These are phyloP conservation scores for Serendipita vermifera DNA, from an alignment of 768 basidiomycete species.

Conservation along the genomic window DNA sequence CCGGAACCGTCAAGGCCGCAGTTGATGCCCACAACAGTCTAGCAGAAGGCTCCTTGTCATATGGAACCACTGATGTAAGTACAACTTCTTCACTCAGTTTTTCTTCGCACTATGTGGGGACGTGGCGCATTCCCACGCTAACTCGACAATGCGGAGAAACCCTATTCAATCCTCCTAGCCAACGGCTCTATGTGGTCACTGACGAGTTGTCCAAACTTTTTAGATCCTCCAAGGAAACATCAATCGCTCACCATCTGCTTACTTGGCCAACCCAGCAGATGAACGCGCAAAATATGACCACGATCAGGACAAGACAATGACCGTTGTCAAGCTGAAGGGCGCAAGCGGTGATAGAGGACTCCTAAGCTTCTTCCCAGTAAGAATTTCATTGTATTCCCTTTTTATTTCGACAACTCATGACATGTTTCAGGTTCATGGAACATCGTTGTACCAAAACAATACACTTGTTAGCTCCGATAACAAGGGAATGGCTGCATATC, in stretches of 20 bases:
- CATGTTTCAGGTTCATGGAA: constrained; percentile 49
- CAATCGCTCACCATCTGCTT: constrained; percentile 65
- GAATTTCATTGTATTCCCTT: not conserved
- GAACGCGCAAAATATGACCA: constrained; percentile 54
- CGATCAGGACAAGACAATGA: constrained; percentile 65
- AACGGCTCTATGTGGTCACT: too few species aligned
- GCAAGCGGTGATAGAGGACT: constrained; percentile 47
- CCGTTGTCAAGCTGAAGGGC: constrained; percentile 54
- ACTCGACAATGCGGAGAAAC: too few species aligned
- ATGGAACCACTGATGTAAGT: constrained; percentile 43
- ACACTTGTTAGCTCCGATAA: constrained; percentile 71
- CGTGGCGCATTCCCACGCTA: too few species aligned
- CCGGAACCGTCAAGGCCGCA: constrained; percentile 56
- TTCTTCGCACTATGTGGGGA: too few species aligned
- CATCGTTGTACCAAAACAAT: constrained; percentile 74
- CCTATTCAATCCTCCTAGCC: too few species aligned
- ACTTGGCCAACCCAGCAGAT: constrained; percentile 57
- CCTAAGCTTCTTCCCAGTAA: constrained; percentile 50
- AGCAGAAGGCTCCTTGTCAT: constrained; percentile 41
- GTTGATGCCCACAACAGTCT: constrained; percentile 52
- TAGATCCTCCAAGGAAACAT: constrained; percentile 48
- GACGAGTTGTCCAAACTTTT: too few species aligned
- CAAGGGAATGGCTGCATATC: constrained; percentile 73
- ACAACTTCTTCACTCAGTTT: not conserved
- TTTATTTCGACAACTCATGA: not conserved